These are phyloP conservation scores for Trametes gibbosa DNA, from an alignment of 768 basidiomycete species.

Conservation along the genomic window DNA sequence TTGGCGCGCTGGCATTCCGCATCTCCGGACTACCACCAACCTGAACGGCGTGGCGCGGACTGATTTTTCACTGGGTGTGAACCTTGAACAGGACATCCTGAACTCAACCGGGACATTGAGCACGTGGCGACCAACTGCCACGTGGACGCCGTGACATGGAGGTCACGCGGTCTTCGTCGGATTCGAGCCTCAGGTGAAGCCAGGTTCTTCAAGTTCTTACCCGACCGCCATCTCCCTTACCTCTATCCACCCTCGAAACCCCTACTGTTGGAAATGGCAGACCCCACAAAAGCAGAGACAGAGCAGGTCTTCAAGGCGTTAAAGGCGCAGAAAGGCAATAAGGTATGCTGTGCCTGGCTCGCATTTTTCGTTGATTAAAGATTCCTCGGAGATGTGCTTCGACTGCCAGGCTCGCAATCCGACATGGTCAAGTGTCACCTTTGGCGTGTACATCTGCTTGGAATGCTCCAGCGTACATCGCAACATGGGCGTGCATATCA, in stretches of 20 bases:
- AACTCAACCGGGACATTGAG: too few relatives aligned
- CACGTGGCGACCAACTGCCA: too few relatives aligned
- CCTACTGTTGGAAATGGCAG: constrained; percentile 53
- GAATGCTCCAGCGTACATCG: constrained; percentile 95
- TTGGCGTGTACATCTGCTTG: constrained; percentile 94
- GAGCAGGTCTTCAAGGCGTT: constrained; percentile 83
- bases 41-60: too few relatives aligned
- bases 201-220: neutral
- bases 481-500: constrained; percentile 98
- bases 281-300: constrained; percentile 83
- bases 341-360: constrained; percentile 40
- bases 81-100: too few relatives aligned
- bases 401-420: constrained; percentile 96
- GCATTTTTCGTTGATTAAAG: constrained; percentile 6
- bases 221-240: neutral
- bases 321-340: constrained; percentile 85
- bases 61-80: too few relatives aligned
- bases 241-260: neutral
- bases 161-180: too few relatives aligned
- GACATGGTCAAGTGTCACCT: constrained; percentile 96
- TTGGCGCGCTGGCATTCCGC: too few relatives aligned
- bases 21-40: too few relatives aligned
- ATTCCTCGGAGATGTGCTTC: constrained; percentile 68
- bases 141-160: too few relatives aligned
- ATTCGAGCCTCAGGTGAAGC: too few relatives aligned